Percentiles rank a stretch among this genome's conserved stretches.
phyloP scores from a whole-genome alignment of 2,329 filamentous ascomycete species.

The Talaromyces sp. region DNA sequence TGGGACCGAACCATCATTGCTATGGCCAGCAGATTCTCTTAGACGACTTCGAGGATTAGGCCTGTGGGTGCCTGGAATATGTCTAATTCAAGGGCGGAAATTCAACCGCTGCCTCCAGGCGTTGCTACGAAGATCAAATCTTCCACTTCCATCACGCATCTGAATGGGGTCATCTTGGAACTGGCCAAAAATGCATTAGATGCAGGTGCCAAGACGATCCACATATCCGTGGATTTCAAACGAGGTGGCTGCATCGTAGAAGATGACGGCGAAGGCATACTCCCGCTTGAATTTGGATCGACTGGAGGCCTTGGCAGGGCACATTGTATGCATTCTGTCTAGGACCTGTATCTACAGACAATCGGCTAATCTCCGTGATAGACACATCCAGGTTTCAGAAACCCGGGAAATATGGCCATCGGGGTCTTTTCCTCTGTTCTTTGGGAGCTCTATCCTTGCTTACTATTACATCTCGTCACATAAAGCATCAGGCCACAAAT shows the following conservation, averaged over 20 bases:
- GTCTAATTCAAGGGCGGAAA: slow-evolving; percentile 42
- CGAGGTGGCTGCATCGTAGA: slow-evolving; percentile 78
- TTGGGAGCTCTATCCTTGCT: slow-evolving; percentile 76
- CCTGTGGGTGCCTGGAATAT: slow-evolving; percentile 17
- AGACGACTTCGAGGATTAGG: slow-evolving; percentile 5
- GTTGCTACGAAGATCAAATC: slow-evolving; percentile 81
- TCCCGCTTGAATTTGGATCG: slow-evolving; percentile 69
- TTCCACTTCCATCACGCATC: slow-evolving; percentile 73
- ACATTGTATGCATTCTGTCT: slow-evolving; percentile 59
- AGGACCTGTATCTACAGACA: slow-evolving; percentile 51
- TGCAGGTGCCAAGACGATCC: slow-evolving; percentile 69
- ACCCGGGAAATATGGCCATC: slow-evolving; percentile 62
- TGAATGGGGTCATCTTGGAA: slow-evolving; percentile 71
- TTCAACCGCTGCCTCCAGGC: slow-evolving; percentile 69
- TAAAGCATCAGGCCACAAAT: slow-evolving; percentile 53
- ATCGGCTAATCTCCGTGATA: slow-evolving; percentile 40
- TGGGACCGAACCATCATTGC: slow-evolving; percentile 1
- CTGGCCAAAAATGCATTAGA: slow-evolving; percentile 85
- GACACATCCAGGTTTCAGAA: slow-evolving; percentile 75
- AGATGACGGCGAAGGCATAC: slow-evolving; percentile 82
- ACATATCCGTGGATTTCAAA: slow-evolving; percentile 71
- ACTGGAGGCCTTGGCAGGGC: slow-evolving; percentile 71
- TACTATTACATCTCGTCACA: slow-evolving; percentile 72
- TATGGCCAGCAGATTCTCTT: slow-evolving; percentile 12
- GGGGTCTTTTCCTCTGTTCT: slow-evolving; percentile 77